Percentiles rank a stretch among this genome's conserved stretches.
Evolutionary conservation across 129 eudicot genomes (phyloP).

Genomic region (Saposhnikovia divaricata): DNA sequence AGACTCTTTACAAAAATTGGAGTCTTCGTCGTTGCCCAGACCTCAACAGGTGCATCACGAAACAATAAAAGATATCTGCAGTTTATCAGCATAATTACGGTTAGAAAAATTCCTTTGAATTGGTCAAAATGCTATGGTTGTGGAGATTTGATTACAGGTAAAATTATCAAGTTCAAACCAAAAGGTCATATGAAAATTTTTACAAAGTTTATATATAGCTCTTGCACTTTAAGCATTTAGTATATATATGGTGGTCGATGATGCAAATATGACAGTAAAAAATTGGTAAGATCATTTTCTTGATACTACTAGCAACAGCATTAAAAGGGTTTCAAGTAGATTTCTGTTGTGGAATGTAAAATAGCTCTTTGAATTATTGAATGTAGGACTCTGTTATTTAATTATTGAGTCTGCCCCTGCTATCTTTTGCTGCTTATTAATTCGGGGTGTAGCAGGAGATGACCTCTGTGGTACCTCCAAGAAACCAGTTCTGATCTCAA

Average conservation of each 20-base stretch:
- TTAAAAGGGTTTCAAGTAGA: neutral
- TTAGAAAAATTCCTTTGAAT: neutral
- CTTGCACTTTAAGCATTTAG: neutral
- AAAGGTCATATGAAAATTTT: neutral
- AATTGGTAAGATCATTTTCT: neutral
- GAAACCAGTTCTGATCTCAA: too few species aligned
- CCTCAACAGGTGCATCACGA: conserved; percentile 98
- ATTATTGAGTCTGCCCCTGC: too few species aligned
- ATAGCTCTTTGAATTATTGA: neutral
- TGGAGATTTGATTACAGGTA: neutral
- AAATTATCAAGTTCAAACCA: neutral
- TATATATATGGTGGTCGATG: neutral
- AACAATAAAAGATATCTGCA: conserved; percentile 82
- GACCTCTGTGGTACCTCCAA: too few species aligned
- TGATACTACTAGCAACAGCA: neutral
- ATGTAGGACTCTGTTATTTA: neutral
- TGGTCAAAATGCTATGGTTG: neutral
- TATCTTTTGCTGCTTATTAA: too few species aligned
- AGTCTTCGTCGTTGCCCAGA: conserved; percentile 98
- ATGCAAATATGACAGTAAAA: neutral
- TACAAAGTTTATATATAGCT: neutral
- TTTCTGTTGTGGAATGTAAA: neutral
- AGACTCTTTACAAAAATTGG: conserved; percentile 69
- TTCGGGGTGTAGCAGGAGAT: too few species aligned
- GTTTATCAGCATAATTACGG: conserved; percentile 8